A percentile compares a stretch with the other conserved stretches of the same genome.
phyloP scores from a whole-genome alignment of 495 filamentous ascomycete genomes.

The Penicillium pulvis region DNA sequence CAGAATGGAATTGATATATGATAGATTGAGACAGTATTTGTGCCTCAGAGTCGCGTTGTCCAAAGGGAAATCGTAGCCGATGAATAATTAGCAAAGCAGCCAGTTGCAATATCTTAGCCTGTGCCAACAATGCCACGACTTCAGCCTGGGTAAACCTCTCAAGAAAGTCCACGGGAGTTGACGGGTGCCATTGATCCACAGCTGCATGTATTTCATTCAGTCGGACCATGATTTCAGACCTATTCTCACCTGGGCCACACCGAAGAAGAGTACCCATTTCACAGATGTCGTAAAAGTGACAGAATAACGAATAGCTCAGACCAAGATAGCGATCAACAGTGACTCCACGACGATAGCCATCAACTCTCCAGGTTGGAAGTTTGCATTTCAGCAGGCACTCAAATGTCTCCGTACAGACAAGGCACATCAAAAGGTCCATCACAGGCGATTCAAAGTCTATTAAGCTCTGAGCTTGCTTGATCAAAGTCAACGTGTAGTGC shows the following conservation, averaged over 20 bases:
- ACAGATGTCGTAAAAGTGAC: slow-evolving; percentile 21
- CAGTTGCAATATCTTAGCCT: slow-evolving; percentile 19
- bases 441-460: slow-evolving; percentile 5
- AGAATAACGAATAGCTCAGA: slow-evolving; percentile 17
- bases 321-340: slow-evolving; percentile 26
- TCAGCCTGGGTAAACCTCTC: slow-evolving; percentile 17
- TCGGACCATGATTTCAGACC: neutral
- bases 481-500: slow-evolving; percentile 18
- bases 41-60: slow-evolving; percentile 10
- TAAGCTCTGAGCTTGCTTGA: slow-evolving; percentile 11
- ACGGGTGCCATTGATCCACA: slow-evolving; percentile 16
- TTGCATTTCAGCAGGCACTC: slow-evolving; percentile 21
- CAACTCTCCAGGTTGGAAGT: slow-evolving; percentile 15
- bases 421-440: slow-evolving; percentile 24
- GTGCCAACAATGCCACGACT: slow-evolving; percentile 13
- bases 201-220: slow-evolving; percentile 5
- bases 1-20: slow-evolving; percentile 16
- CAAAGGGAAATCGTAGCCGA: slow-evolving; percentile 19
- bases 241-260: neutral
- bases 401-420: slow-evolving; percentile 23
- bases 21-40: slow-evolving; percentile 11
- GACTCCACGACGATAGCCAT: neutral
- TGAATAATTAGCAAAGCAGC: slow-evolving; percentile 19
- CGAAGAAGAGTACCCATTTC: slow-evolving; percentile 3
- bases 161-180: slow-evolving; percentile 10